Conservation (phyloP, 345 rosid genomes). For the Eucalyptus erythrocorys region DNA sequence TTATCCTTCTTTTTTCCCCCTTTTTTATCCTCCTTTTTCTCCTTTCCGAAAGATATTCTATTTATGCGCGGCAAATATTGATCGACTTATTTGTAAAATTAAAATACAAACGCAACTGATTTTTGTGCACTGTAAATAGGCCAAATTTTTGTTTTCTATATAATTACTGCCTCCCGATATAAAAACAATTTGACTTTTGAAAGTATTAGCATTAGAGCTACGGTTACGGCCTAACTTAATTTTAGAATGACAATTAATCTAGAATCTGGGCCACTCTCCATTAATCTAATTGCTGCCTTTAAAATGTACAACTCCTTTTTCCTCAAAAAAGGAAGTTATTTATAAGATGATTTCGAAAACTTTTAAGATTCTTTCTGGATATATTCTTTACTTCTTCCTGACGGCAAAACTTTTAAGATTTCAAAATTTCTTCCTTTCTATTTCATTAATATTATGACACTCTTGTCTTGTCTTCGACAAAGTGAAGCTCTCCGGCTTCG, state of each 20-base stretch:
- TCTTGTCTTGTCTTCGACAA: rapidly evolving
- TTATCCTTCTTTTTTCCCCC: neutral
- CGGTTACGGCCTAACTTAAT: neutral
- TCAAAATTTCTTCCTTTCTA: neutral
- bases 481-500: neutral
- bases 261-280: neutral
- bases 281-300: neutral
- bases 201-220: neutral
- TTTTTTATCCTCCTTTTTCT: neutral
- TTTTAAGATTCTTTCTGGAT: neutral
- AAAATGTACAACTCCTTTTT: neutral
- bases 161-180: neutral
- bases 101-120: neutral
- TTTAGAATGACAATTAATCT: neutral
- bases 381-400: neutral
- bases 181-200: neutral
- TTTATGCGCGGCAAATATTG: neutral
- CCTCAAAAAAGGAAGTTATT: neutral
- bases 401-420: neutral
- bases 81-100: neutral
- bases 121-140: neutral
- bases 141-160: neutral
- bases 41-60: neutral
- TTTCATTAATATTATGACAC: neutral
- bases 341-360: neutral